A percentile compares a stretch with the other conserved stretches of the same genome.
These are phyloP conservation scores for Gaeumannomyces tritici DNA, from an alignment of 2,329 filamentous ascomycete genomes.

Conservation along the genomic window DNA sequence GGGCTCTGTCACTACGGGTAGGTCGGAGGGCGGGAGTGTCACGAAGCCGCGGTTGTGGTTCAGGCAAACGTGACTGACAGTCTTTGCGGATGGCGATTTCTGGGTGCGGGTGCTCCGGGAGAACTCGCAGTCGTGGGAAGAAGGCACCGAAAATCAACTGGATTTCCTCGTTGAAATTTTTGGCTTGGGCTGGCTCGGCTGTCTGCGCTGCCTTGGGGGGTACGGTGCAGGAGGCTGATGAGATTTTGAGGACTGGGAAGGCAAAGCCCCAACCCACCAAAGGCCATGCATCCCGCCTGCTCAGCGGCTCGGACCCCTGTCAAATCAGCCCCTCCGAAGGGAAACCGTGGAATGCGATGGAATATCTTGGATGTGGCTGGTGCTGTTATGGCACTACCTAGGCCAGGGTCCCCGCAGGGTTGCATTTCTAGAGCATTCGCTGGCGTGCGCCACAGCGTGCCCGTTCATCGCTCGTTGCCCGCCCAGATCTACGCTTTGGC, in stretches of 20 bases:
- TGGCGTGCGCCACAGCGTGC: neutral
- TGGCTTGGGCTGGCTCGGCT: neutral
- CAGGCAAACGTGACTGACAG: neutral
- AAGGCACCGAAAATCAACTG: neutral
- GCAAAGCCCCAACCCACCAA: neutral
- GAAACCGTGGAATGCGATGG: conserved; percentile 3
- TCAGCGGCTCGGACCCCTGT: neutral
- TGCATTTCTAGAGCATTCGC: neutral
- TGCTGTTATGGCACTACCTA: neutral
- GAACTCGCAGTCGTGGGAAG: neutral
- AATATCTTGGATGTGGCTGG: conserved; percentile 5
- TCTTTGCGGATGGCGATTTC: neutral
- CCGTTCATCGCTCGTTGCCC: neutral
- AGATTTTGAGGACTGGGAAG: conserved; percentile 1
- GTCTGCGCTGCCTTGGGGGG: neutral
- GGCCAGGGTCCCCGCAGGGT: neutral
- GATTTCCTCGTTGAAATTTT: neutral
- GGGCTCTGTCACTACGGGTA: neutral
- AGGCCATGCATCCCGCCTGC: neutral
- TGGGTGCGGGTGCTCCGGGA: no score
- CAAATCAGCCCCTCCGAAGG: conserved; percentile 4
- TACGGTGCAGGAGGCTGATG: conserved; percentile 3
- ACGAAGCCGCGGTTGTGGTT: neutral
- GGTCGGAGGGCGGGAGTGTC: neutral
- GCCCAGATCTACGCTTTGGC: neutral